Evolutionary conservation across 2,329 filamentous ascomycete genomes (phyloP), one percentile per base, ranked within the genome.

Genomic region (Metarhizium brunneum): DNA sequence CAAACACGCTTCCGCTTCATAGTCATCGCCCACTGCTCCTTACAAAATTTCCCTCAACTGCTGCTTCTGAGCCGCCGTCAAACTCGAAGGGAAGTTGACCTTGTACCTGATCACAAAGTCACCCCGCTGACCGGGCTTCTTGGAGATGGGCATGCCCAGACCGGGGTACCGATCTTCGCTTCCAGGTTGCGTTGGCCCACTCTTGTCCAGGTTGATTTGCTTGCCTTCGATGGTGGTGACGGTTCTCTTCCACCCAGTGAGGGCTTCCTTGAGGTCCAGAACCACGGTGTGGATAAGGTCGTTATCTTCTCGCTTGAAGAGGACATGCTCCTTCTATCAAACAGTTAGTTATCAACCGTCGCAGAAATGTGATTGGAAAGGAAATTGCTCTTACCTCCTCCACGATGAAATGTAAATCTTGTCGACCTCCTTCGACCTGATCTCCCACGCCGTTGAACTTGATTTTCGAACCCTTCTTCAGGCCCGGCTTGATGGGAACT

Each of bases 401-500:
- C 25, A 99, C 83, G 57, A 99, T 87, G 65, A 99, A 95, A 70
- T 96, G 92, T 53, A 99, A 73, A 71, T 99, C 94, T 71, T 99
- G 94, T 57, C 91, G 89, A 14, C 92, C 92, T 47, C 94, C 94
- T 67, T 97, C 94, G 59, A 96, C 91, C 70, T 97, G 92, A 71
- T 99, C 94, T 11, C 94, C 94, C n/a, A 99, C 92, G 47, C 92
- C 91, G 67, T 88, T 89, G 69, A 96, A 99, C 74, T 96, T 96
- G 73, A 99, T 96, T 79, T 97, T 99, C 66, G 90, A 95, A 35
- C 94, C 94, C 64, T 95, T 92, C 75, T 97, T 96, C 72, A 97
- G 75, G 57, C 94, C 94, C 6, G 90, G 86, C 75, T 96, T 97
- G 74, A 99, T 96, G 50, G 91, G 90, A 53, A 97, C 92, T 67